Conservation (phyloP, 2,329 filamentous ascomycete genomes). For the Onygenales sp. region DNA sequence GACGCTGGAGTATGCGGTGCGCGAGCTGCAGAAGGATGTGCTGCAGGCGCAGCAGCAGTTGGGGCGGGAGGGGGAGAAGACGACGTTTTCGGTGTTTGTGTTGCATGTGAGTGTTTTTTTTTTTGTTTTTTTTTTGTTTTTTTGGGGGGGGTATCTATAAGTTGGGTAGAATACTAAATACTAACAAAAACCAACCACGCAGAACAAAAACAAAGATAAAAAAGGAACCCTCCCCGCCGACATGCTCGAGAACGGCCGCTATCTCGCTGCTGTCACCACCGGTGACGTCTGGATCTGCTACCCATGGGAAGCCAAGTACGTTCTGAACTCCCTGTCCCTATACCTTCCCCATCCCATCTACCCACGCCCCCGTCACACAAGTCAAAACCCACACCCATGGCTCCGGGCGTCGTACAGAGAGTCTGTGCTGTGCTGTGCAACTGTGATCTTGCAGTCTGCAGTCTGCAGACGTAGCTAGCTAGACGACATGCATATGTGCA, state of each 20-base stretch:
- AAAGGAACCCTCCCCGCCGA: conserved; percentile 74
- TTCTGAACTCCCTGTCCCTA: conserved; percentile 9
- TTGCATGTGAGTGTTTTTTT: conserved; percentile 59
- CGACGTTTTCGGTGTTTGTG: conserved; percentile 89
- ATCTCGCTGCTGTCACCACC: conserved; percentile 78
- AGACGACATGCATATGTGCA: too few relatives aligned
- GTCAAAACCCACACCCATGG: too few relatives aligned
- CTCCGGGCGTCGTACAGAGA: too few relatives aligned
- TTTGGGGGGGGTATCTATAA: background rate
- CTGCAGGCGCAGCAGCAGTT: conserved; percentile 66
- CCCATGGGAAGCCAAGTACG: conserved; percentile 83
- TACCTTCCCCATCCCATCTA: background rate
- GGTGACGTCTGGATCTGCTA: conserved; percentile 98
- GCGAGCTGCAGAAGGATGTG: conserved; percentile 91
- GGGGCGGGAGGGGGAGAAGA: conserved; percentile 60
- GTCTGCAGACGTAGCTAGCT: too few relatives aligned
- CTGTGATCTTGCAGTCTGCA: too few relatives aligned
- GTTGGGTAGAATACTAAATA: background rate
- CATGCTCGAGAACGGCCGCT: conserved; percentile 64
- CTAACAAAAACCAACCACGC: conserved; percentile 10
- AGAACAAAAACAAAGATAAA: conserved; percentile 98
- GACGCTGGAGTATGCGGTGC: conserved; percentile 86
- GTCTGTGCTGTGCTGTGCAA: too few relatives aligned
- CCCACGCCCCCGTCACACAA: too few relatives aligned
- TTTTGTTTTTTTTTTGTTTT: background rate